Evolutionary conservation across 1,139 yeast genomes (phyloP), one percentile per base, ranked within the genome.

Genomic region (Yamadazyma atlantica): DNA sequence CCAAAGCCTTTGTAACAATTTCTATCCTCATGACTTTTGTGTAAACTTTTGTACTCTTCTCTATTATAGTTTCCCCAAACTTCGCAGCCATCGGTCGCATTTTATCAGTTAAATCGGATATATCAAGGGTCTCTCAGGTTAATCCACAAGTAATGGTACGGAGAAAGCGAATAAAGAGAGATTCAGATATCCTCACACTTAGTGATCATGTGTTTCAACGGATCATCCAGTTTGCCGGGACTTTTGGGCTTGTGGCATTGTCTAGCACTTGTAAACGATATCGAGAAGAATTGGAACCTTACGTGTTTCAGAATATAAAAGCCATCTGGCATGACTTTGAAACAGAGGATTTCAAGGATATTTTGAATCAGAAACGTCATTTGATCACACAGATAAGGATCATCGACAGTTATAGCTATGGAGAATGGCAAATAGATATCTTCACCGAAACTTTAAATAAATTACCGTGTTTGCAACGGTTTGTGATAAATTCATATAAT

Each of bases 391-490:
- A 51, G 32, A 28, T 69, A 15, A 50, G 71, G 4, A 60, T 70
- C 13, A 40, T 55, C 4, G 69, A 66, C 39, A 54, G 58, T 40
- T 62, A 62, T 43, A 57, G 73, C 3, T 65, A 59, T 42, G 72
- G 71, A 4, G 76, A 70, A 42, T 70, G 74, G 70, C 68, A 67
- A 34, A 46, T 57, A 16, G 69, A 67, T 40, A 40, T 64, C 12
- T 59, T 69, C 32, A 48, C 51, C 11, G 43, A 37, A 30, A 43
- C 56, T 11, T 43, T 61, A 3, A 44, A 38, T 2, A 25, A 40
- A 17, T 50, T 65, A 16, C 64, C 65, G 0, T 25, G 47, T 3
- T 49, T 68, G 13, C 37, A 39, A 8, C 49, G 42, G 18, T 46
- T 69, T 5, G 42, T 50, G 4, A 52, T 70, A 16, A 66, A 66